Percentiles rank a stretch among this genome's conserved stretches.
These are phyloP conservation scores for Morella rubra DNA, from an alignment of 306 rosid species.

Conservation along the genomic window DNA sequence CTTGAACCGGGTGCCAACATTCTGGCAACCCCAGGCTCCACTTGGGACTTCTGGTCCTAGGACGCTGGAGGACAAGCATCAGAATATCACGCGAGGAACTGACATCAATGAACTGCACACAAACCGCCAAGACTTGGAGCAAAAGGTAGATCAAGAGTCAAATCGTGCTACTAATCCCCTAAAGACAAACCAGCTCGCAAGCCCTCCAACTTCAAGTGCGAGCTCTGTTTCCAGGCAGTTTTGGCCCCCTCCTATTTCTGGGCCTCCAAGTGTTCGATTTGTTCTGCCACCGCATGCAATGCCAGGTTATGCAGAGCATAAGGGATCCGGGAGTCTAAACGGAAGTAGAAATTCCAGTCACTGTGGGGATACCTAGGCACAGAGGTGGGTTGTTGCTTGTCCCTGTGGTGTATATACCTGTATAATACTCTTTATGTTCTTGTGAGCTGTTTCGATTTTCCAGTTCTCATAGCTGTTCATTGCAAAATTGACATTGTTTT, in stretches of 20 bases:
- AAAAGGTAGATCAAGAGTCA: constrained; percentile 38
- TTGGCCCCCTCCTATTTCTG: constrained; percentile 40
- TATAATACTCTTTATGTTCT: not conserved
- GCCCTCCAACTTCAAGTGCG: constrained; percentile 40
- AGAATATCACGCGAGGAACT: constrained; percentile 47
- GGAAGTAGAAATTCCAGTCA: constrained; percentile 27
- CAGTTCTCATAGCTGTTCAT: not conserved
- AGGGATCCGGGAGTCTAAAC: constrained; percentile 20
- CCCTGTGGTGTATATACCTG: not conserved
- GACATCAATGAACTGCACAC: constrained; percentile 43
- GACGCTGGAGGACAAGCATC: constrained; percentile 31
- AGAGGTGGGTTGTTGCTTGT: not conserved
- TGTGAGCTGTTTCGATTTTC: not conserved
- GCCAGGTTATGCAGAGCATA: constrained; percentile 36
- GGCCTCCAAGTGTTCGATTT: constrained; percentile 39
- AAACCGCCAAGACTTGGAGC: constrained; percentile 47
- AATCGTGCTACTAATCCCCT: constrained; percentile 30
- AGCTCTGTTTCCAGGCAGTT: constrained; percentile 41
- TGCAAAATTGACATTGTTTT: not conserved
- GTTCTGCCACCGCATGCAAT: constrained; percentile 40
- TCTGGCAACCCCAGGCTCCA: constrained; percentile 63
- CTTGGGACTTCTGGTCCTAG: constrained; percentile 33
- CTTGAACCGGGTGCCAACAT: constrained; percentile 42
- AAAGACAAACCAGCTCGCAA: constrained; percentile 45
- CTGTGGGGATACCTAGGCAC: constrained; percentile 14